Percentiles rank a stretch among this genome's conserved stretches.
These are phyloP conservation scores for Rhizodiscina lignyota DNA, from an alignment of 495 filamentous ascomycete genomes.

Conservation along the genomic window DNA sequence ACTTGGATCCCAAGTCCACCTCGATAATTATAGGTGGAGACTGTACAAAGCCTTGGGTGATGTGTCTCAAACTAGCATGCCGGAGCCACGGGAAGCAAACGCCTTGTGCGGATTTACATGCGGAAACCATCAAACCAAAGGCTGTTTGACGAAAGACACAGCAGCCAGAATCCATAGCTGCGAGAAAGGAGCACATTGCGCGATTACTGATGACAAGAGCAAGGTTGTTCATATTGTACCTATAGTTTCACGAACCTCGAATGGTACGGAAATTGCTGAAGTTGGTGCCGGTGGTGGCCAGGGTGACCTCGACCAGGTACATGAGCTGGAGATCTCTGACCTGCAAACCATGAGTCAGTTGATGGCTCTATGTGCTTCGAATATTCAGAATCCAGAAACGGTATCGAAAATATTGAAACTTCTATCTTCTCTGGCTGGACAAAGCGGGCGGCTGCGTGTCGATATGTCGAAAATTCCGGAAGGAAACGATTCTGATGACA, in stretches of 20 bases:
- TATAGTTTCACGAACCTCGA: constrained; percentile 40
- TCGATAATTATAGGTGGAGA: constrained; percentile 62
- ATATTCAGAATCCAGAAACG: constrained; percentile 6
- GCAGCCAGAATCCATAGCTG: constrained; percentile 74
- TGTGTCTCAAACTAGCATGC: constrained; percentile 24
- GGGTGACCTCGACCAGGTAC: constrained; percentile 51
- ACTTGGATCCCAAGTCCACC: constrained; percentile 57
- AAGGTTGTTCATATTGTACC: constrained; percentile 59
- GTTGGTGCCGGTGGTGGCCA: constrained; percentile 62
- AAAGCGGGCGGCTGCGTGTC: not conserved
- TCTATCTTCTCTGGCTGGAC: constrained; percentile 5
- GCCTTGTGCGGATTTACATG: constrained; percentile 59
- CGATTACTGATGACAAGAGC: constrained; percentile 22
- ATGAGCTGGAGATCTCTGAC: constrained; percentile 43
- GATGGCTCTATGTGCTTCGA: constrained; percentile 11
- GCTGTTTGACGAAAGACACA: constrained; percentile 51
- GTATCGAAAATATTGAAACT: constrained; percentile 5
- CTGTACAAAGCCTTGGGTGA: constrained; percentile 63
- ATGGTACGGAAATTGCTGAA: constrained; percentile 50
- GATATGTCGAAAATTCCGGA: not conserved
- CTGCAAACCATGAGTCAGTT: constrained; percentile 7
- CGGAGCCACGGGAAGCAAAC: constrained; percentile 37
- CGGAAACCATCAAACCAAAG: constrained; percentile 51
- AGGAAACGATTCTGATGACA: not conserved
- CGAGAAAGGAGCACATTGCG: constrained; percentile 55